Evolutionary conservation across 768 basidiomycete species (phyloP).

Genomic region (Kwoniella dendrophila): DNA sequence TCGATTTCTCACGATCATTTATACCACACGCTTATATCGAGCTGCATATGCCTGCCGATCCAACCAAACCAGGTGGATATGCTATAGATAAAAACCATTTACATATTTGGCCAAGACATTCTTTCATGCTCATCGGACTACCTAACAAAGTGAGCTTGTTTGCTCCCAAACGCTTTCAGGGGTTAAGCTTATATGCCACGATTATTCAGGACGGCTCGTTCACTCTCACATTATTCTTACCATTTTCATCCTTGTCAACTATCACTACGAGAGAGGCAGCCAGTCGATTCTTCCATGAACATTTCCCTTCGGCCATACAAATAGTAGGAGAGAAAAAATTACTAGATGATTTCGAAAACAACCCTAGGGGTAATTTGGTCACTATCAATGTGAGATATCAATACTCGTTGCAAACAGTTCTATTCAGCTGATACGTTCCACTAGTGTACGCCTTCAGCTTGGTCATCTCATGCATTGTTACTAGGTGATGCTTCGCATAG

Average conservation of each 20-base stretch:
- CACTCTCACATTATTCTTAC: constrained; percentile 94
- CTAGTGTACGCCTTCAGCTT: constrained; percentile 39
- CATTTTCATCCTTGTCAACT: constrained; percentile 68
- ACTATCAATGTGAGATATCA: constrained; percentile 75
- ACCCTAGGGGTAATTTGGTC: constrained; percentile 86
- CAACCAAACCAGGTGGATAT: constrained; percentile 64
- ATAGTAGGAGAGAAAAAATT: constrained; percentile 80
- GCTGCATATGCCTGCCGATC: constrained; percentile 84
- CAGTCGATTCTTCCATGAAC: constrained; percentile 72
- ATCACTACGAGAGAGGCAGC: constrained; percentile 63
- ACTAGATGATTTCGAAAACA: constrained; percentile 73
- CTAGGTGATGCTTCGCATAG: constrained; percentile 95
- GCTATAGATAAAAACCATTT: constrained; percentile 91
- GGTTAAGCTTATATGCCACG: neutral
- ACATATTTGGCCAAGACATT: constrained; percentile 98
- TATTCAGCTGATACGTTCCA: neutral
- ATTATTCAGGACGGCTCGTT: constrained; percentile 82
- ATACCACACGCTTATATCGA: constrained; percentile 96
- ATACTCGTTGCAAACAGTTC: neutral
- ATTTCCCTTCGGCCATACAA: constrained; percentile 86
- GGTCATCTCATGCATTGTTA: constrained; percentile 61
- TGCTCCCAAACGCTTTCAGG: neutral
- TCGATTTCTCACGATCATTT: constrained; percentile 93
- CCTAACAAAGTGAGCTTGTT: constrained; percentile 76
- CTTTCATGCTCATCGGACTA: constrained; percentile 98